A percentile compares a stretch with the other conserved stretches of the same genome.
phyloP scores from a whole-genome alignment of 2,329 filamentous ascomycete species.

The Trichoderma pleuroti region DNA sequence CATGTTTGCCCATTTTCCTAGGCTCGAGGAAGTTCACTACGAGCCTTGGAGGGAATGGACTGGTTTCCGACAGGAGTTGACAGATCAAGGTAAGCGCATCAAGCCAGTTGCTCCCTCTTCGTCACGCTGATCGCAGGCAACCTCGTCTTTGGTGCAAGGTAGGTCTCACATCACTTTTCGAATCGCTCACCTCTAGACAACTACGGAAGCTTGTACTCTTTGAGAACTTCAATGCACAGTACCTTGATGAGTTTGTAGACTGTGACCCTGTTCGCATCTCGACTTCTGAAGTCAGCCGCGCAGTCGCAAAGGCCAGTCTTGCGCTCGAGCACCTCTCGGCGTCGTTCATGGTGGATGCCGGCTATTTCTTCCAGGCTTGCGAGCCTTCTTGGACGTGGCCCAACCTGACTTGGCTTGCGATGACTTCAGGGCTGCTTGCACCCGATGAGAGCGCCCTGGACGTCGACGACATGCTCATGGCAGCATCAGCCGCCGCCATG shows the following conservation, averaged over 20 bases:
- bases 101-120: neutral
- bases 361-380: neutral
- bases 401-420: conserved; percentile 28
- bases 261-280: neutral
- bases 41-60: conserved; percentile 35
- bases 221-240: conserved; percentile 1
- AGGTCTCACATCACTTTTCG: neutral
- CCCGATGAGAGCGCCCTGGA: conserved; percentile 20
- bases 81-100: neutral
- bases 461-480: conserved; percentile 26
- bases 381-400: conserved; percentile 21
- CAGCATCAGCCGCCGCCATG: conserved; percentile 25
- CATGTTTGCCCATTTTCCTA: conserved; percentile 31
- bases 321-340: neutral
- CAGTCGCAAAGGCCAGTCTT: neutral
- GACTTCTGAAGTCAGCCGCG: neutral
- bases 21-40: conserved; percentile 35
- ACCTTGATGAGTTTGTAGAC: neutral
- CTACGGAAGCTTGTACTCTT: conserved; percentile 6
- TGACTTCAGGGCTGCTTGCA: conserved; percentile 28
- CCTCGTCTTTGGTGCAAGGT: neutral
- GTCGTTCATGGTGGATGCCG: neutral
- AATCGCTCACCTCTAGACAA: neutral
- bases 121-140: neutral
- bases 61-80: neutral